phyloP scores from a whole-genome alignment of 257 asterid species.

The Haberlea rhodopensis region DNA sequence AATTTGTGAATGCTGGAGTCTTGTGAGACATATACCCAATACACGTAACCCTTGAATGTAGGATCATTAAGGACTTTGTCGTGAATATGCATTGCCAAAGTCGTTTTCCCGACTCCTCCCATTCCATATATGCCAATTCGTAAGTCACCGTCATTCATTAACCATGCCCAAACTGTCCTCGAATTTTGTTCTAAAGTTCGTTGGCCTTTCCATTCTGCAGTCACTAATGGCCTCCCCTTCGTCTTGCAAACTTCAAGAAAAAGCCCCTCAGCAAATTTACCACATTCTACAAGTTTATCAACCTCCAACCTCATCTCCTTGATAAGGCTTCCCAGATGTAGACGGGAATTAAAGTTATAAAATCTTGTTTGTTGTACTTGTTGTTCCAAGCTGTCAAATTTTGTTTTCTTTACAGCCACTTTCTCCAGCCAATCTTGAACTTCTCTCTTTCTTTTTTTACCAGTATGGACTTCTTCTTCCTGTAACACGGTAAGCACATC shows the following conservation, averaged over 20 bases:
- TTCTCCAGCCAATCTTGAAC: conserved; percentile 24
- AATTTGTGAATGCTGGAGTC: conserved; percentile 19
- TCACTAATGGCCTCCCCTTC: conserved; percentile 27
- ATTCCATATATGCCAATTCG: conserved; percentile 33
- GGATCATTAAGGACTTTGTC: conserved; percentile 26
- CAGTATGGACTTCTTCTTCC: conserved; percentile 24
- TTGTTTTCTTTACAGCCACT: conserved; percentile 16
- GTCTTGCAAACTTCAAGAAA: conserved; percentile 25
- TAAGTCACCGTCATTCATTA: conserved; percentile 20
- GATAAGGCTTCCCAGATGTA: conserved; percentile 14
- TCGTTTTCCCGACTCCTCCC: conserved; percentile 34
- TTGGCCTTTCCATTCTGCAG: conserved; percentile 26
- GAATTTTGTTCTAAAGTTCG: conserved; percentile 21
- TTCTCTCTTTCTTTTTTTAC: conserved; percentile 27
- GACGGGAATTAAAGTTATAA: conserved; percentile 15
- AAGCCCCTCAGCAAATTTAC: conserved; percentile 26
- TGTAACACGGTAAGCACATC: conserved; percentile 21
- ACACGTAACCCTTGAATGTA: conserved; percentile 22
- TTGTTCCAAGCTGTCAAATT: conserved; percentile 20
- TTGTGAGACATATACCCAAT: conserved; percentile 30
- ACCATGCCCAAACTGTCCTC: conserved; percentile 24
- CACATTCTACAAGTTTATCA: conserved; percentile 24
- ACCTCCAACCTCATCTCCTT: conserved; percentile 21
- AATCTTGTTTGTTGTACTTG: conserved; percentile 15
- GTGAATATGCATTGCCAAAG: conserved; percentile 29